Conservation (phyloP, 345 rosid genomes). For the Dipteronia dyeriana region DNA sequence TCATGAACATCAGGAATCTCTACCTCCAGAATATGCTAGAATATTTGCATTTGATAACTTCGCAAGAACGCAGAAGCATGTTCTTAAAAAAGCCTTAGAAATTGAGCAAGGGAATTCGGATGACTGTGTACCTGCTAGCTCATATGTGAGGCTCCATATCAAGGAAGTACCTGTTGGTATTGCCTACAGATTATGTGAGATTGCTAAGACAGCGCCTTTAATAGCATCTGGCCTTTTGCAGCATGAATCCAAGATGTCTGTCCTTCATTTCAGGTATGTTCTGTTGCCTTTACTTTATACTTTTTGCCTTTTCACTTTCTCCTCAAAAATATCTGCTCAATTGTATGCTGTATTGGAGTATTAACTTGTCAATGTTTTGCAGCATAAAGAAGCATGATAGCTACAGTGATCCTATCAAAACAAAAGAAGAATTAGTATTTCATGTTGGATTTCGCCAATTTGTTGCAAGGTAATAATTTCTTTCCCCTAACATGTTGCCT, state of each 20-base stretch:
- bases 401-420: conserved; percentile 74
- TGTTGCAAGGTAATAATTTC: conserved; percentile 62
- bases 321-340: conserved; percentile 10
- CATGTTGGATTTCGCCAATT: conserved; percentile 96
- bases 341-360: conserved; percentile 7
- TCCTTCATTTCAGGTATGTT: conserved; percentile 87
- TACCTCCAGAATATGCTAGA: conserved; percentile 88
- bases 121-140: conserved; percentile 59
- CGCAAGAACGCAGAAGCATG: conserved; percentile 80
- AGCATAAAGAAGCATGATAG: conserved; percentile 82
- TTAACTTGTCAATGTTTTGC: conserved; percentile 27
- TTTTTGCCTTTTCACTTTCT: conserved; percentile 12
- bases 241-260: conserved; percentile 98
- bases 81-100: conserved; percentile 56
- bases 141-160: conserved; percentile 69
- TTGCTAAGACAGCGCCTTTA: conserved; percentile 49
- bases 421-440: conserved; percentile 88
- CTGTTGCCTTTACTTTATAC: not conserved
- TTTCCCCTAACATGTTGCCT: conserved; percentile 11
- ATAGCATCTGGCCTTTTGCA: conserved; percentile 85
- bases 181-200: conserved; percentile 56
- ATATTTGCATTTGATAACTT: conserved; percentile 92
- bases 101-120: conserved; percentile 56
- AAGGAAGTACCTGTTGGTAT: conserved; percentile 63
- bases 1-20: conserved; percentile 70